A percentile compares a stretch with the other conserved stretches of the same genome.
Evolutionary conservation across 768 basidiomycete species (phyloP).

Genomic region (Lactifluus piperatus): DNA sequence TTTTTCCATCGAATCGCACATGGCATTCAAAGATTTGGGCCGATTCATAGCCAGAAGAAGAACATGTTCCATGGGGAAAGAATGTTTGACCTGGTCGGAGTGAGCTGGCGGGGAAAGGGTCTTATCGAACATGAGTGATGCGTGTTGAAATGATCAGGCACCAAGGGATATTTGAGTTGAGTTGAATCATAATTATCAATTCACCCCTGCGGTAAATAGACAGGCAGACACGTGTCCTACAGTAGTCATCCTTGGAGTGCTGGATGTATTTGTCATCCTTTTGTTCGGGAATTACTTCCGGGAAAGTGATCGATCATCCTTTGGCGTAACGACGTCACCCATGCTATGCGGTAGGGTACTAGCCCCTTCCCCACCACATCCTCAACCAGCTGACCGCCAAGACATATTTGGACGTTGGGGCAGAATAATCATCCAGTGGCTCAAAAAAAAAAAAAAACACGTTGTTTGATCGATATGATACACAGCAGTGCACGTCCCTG

Average conservation of each 20-base stretch:
- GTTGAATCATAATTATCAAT: slow-evolving; percentile 5
- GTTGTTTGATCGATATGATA: slow-evolving; percentile 13
- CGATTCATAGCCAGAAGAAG: slow-evolving; percentile 56
- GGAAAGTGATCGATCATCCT: slow-evolving; percentile 6
- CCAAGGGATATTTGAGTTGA: neutral
- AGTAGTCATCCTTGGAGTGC: too few species aligned
- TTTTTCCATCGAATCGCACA: slow-evolving; percentile 48
- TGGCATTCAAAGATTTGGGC: slow-evolving; percentile 63
- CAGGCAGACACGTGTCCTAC: neutral
- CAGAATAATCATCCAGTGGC: neutral
- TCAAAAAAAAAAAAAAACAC: neutral
- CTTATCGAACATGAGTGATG: neutral
- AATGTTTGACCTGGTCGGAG: slow-evolving; percentile 31
- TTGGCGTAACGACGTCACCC: slow-evolving; percentile 8
- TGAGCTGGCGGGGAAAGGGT: slow-evolving; percentile 23
- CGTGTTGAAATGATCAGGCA: neutral
- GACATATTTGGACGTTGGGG: neutral
- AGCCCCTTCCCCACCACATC: neutral
- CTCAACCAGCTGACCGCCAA: neutral
- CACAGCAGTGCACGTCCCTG: slow-evolving; percentile 4
- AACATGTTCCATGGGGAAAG: slow-evolving; percentile 42
- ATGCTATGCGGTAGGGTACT: neutral
- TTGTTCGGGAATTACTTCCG: slow-evolving; percentile 1
- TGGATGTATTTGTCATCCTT: neutral
- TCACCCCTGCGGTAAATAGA: too few species aligned